phyloP scores from a whole-genome alignment of 179 eudicot species.

The Beta macrorhiza region DNA sequence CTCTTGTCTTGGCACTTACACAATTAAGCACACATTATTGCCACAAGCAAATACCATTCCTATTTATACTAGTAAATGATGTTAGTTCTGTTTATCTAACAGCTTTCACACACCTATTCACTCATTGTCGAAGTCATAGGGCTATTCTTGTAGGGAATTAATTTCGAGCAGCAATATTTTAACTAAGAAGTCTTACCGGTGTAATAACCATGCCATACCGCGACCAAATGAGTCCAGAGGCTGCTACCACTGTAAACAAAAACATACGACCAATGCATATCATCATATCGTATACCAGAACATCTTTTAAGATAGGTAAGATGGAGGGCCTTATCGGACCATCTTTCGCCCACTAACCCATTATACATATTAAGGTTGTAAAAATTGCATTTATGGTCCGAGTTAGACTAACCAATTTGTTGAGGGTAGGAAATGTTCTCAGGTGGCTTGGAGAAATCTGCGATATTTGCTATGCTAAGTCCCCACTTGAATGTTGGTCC shows the following conservation, averaged over 20 bases:
- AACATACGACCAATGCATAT: background rate
- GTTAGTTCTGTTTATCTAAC: too few relatives aligned
- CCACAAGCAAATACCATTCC: too few relatives aligned
- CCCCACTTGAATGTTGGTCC: constrained; percentile 55
- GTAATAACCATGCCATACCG: constrained; percentile 50
- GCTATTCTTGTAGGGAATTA: too few relatives aligned
- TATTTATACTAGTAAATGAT: too few relatives aligned
- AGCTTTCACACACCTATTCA: too few relatives aligned
- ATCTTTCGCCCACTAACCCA: too few relatives aligned
- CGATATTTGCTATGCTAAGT: constrained; percentile 47
- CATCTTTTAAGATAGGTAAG: too few relatives aligned
- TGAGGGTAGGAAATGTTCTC: constrained; percentile 50
- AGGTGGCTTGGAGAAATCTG: constrained; percentile 52
- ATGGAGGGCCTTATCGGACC: too few relatives aligned
- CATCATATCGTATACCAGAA: background rate
- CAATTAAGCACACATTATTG: too few relatives aligned
- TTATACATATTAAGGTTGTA: background rate
- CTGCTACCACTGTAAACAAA: constrained; percentile 38
- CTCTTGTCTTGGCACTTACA: too few relatives aligned
- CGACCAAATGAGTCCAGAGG: constrained; percentile 49
- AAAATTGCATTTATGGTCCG: background rate
- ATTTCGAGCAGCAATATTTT: too few relatives aligned
- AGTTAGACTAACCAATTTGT: constrained; percentile 35
- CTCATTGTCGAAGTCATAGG: too few relatives aligned
- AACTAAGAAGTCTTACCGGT: constrained; percentile 34